Conservation (phyloP, 495 filamentous ascomycete species). For the Rostrohypoxylon terebratum region DNA sequence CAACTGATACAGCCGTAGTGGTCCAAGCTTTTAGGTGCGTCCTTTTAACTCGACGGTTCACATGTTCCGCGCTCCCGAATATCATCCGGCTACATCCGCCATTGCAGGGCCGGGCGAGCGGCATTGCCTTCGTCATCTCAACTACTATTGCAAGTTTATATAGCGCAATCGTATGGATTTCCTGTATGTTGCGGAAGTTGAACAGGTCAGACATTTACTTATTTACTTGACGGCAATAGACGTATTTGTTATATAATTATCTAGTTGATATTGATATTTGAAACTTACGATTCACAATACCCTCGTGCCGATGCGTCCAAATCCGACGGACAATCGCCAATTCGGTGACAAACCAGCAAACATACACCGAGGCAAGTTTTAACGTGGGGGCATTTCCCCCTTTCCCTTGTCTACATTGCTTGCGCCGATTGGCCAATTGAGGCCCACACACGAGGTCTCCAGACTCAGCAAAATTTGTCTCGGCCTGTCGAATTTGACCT, state of each 20-base stretch:
- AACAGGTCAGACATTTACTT: neutral
- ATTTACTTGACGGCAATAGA: neutral
- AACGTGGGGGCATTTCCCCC: constrained; percentile 28
- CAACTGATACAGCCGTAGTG: too few species aligned
- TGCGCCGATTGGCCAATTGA: constrained; percentile 45
- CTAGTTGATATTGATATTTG: neutral
- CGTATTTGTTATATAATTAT: neutral
- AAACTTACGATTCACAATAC: constrained; percentile 26
- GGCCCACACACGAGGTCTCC: constrained; percentile 44
- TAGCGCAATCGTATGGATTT: constrained; percentile 8
- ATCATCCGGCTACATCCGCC: constrained; percentile 37
- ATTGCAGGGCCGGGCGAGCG: constrained; percentile 40
- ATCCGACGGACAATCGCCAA: neutral
- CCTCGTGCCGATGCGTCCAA: constrained; percentile 32
- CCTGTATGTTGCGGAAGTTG: neutral
- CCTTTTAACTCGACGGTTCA: constrained; percentile 28
- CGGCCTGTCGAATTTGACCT: constrained; percentile 45
- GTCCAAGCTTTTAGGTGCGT: constrained; percentile 25
- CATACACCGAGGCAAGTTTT: constrained; percentile 45
- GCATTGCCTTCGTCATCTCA: constrained; percentile 24
- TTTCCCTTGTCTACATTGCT: constrained; percentile 24
- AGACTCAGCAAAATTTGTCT: constrained; percentile 48
- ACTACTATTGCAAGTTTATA: constrained; percentile 8
- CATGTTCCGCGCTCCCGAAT: constrained; percentile 45
- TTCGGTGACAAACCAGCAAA: constrained; percentile 36